Conservation (phyloP, 1,284 basidiomycete species). For the Naganishia sp. region DNA sequence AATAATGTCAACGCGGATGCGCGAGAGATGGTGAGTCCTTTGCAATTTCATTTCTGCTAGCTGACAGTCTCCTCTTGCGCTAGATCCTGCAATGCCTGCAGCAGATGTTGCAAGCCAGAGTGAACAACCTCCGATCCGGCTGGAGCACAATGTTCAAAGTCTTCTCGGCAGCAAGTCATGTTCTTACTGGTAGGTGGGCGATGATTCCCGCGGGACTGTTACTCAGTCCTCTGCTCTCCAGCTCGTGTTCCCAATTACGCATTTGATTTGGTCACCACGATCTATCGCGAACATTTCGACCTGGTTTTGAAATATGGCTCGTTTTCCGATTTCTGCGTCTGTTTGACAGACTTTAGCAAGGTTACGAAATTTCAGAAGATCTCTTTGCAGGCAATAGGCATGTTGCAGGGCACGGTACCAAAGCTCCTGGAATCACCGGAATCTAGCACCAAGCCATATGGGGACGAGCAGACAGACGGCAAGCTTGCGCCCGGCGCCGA, state of each 20-base stretch:
- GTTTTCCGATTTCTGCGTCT: constrained; percentile 93
- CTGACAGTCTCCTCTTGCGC: neutral
- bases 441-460: constrained; percentile 28
- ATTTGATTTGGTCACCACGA: constrained; percentile 90
- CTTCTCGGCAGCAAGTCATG: constrained; percentile 92
- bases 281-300: constrained; percentile 89
- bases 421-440: constrained; percentile 79
- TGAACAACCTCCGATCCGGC: constrained; percentile 93
- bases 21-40: constrained; percentile 82
- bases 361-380: constrained; percentile 99
- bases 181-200: constrained; percentile 69
- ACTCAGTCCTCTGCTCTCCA: constrained; percentile 39
- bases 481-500: constrained; percentile 32
- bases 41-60: neutral
- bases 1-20: constrained; percentile 94
- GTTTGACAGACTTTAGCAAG: constrained; percentile 99
- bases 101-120: constrained; percentile 97
- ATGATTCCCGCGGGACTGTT: neutral
- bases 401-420: constrained; percentile 88
- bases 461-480: constrained; percentile 33
- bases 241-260: constrained; percentile 92
- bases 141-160: constrained; percentile 99
- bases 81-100: constrained; percentile 95
- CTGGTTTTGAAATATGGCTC: constrained; percentile 88
- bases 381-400: constrained; percentile 91